Conservation (phyloP, 768 basidiomycete species). For the Mycena metata region DNA sequence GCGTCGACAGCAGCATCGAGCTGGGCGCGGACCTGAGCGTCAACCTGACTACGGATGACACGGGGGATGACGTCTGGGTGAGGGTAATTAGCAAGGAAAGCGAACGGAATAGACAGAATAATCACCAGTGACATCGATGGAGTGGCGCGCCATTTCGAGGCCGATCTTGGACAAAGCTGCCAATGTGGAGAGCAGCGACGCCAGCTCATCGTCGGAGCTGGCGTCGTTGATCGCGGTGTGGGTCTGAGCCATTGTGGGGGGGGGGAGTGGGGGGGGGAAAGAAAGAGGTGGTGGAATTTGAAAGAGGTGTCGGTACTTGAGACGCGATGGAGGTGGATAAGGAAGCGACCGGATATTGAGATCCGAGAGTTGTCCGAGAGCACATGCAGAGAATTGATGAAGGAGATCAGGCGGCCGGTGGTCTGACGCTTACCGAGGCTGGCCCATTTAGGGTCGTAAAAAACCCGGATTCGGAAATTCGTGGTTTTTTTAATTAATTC, state of each 20-base stretch:
- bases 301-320: too few relatives aligned
- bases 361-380: too few relatives aligned
- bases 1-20: not conserved
- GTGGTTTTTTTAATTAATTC: too few relatives aligned
- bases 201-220: conserved; percentile 17
- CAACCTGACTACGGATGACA: not conserved
- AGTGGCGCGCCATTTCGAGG: conserved; percentile 3
- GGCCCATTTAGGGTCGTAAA: too few relatives aligned
- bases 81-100: not conserved
- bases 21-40: not conserved
- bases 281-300: too few relatives aligned
- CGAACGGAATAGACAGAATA: too few relatives aligned
- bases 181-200: not conserved
- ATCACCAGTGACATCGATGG: conserved; percentile 2
- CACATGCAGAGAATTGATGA: too few relatives aligned
- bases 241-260: not conserved
- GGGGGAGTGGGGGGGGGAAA: too few relatives aligned
- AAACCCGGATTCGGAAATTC: too few relatives aligned
- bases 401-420: too few relatives aligned
- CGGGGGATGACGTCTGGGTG: not conserved
- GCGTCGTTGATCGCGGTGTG: not conserved
- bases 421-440: too few relatives aligned
- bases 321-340: not conserved
- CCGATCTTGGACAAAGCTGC: not conserved
- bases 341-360: too few relatives aligned